A percentile compares a stretch with the other conserved stretches of the same genome.
Conservation (phyloP, 768 basidiomycete species). For the Candolleomyces aberdarensis region DNA sequence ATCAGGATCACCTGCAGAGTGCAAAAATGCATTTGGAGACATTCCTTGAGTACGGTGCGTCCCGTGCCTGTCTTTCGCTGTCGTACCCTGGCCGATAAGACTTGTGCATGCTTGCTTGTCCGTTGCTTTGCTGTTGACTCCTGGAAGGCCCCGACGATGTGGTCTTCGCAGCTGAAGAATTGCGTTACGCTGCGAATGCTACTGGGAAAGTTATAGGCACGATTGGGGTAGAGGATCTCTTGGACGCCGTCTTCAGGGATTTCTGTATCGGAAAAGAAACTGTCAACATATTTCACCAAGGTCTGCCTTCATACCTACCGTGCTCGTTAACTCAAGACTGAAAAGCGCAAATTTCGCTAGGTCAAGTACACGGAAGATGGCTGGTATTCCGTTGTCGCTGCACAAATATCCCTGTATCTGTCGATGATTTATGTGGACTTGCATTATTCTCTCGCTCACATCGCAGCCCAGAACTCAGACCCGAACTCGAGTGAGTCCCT, state of each 20-base stretch:
- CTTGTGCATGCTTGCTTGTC: not conserved
- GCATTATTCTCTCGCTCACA: too few relatives aligned
- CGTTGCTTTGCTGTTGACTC: too few relatives aligned
- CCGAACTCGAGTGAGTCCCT: too few relatives aligned
- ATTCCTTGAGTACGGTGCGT: slow-evolving; percentile 41
- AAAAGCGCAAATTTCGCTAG: too few relatives aligned
- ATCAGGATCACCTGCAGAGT: slow-evolving; percentile 71
- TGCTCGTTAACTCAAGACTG: too few relatives aligned
- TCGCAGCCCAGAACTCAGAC: too few relatives aligned
- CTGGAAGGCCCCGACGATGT: slow-evolving; percentile 59
- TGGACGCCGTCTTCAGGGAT: slow-evolving; percentile 79
- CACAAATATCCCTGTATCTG: too few relatives aligned
- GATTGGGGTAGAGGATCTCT: slow-evolving; percentile 79
- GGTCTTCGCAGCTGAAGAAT: slow-evolving; percentile 81
- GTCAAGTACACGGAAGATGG: too few relatives aligned
- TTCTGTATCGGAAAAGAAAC: slow-evolving; percentile 86
- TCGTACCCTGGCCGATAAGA: not conserved
- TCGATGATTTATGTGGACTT: too few relatives aligned
- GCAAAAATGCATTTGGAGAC: slow-evolving; percentile 60
- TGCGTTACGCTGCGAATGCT: slow-evolving; percentile 80
- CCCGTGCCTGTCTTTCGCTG: not conserved
- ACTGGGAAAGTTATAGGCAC: slow-evolving; percentile 80
- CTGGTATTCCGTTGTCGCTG: too few relatives aligned
- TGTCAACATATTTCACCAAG: not conserved
- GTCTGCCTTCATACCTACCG: too few relatives aligned